Conservation (phyloP, 1,284 basidiomycete genomes). For the Ganoderma multipileum region DNA sequence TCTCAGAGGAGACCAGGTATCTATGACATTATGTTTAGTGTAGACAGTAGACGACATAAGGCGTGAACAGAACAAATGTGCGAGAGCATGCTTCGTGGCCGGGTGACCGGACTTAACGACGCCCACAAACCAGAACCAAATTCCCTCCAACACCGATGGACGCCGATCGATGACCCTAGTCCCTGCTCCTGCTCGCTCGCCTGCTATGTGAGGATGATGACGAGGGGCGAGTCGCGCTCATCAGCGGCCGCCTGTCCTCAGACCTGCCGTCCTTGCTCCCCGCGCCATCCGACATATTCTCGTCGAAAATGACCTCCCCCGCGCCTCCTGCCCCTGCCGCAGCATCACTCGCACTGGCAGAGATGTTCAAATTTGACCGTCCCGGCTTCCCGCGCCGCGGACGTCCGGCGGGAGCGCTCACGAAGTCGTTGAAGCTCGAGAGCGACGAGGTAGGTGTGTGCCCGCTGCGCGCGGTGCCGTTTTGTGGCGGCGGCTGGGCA, state of each 20-base stretch:
- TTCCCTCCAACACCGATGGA: background rate
- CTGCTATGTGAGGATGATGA: conserved; percentile 30
- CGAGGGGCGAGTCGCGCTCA: conserved; percentile 22
- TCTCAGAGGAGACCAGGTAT: conserved; percentile 9
- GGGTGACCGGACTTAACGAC: background rate
- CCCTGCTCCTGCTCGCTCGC: conserved; percentile 32
- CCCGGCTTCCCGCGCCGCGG: conserved; percentile 36
- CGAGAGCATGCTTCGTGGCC: background rate
- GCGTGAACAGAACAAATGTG: no score
- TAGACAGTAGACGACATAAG: conserved; percentile 8
- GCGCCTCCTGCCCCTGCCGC: conserved; percentile 16
- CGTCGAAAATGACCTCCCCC: conserved; percentile 61
- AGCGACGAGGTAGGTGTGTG: conserved; percentile 42
- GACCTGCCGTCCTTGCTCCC: conserved; percentile 31
- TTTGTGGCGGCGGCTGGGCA: conserved; percentile 26
- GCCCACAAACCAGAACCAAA: background rate
- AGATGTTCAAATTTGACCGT: conserved; percentile 37
- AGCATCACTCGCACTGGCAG: conserved; percentile 33
- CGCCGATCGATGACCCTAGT: conserved; percentile 8
- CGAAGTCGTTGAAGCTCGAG: conserved; percentile 64
- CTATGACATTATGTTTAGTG: conserved; percentile 18
- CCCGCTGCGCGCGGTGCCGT: conserved; percentile 32
- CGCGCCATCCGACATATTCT: conserved; percentile 42
- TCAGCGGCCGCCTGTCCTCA: conserved; percentile 30
- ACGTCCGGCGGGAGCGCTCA: conserved; percentile 54